Evolutionary conservation across 148 eudicot species (phyloP), one percentile per base, ranked within the genome.

Genomic region (Drosera capensis): DNA sequence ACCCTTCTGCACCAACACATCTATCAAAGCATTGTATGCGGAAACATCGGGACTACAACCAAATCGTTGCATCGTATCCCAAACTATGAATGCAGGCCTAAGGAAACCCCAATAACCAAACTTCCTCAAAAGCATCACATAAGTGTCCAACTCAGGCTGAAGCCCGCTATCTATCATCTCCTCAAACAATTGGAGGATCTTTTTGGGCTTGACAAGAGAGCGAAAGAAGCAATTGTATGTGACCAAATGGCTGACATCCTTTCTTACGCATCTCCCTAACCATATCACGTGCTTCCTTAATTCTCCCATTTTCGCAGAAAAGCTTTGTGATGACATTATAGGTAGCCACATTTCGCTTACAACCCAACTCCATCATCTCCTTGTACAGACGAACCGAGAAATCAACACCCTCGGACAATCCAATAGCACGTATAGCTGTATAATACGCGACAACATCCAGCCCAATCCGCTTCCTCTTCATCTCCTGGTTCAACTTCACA

Each of bases 31-130:
- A 72, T 81, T 80, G 53, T 85, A 90, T 39, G 95, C 94, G 59
- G 63, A 74, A 46, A 62, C 88, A 62, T 85, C 78, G 2, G 99
- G 99, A 68, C 99, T 81, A 48, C 71, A 54, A 11, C 92, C 92
- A 47, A 75, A 75, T 44, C 73, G 82, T 58, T 65, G 66, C 88
- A 85, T 90, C 61, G 76, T 90, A 45, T 85, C 62, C 95, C 99
- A 90, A 42, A 85, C 62, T 34, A 58, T 22, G 21, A 75, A 69
- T 48, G 78, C 74, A 5, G 99, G 99, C 39, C 99, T 57, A 36
- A 90, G 78, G 57, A 90, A 81, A 13, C 99, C 99, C 99, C 95
- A 90, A 38, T 80, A 68, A 41, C 86, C 99, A 64, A 84, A 90
- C 45, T 85, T 90, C 56, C 82, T 71, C 78, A 90, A 75, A 40